Evolutionary conservation across 805 yeast species (phyloP).

Genomic region (Candida nonsorbophila): DNA sequence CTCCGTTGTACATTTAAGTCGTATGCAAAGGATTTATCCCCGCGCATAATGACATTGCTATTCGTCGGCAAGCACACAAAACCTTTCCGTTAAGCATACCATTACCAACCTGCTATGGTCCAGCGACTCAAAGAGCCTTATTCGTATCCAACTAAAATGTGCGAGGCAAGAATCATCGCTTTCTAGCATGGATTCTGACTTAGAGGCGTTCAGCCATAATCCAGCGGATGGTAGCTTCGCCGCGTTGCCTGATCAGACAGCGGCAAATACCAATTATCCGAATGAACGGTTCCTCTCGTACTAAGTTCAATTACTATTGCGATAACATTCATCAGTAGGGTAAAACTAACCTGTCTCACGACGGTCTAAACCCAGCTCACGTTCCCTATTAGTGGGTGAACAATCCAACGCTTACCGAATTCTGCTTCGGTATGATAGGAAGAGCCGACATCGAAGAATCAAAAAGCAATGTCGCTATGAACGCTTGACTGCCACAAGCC

Average conservation of each 20-base stretch:
- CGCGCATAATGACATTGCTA: slow-evolving; percentile 40
- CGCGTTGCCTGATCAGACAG: slow-evolving; percentile 43
- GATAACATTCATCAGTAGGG: slow-evolving; percentile 29
- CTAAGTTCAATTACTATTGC: slow-evolving; percentile 38
- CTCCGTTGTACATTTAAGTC: no score
- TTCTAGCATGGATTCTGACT: slow-evolving; percentile 13
- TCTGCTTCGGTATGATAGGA: slow-evolving; percentile 48
- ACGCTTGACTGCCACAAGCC: slow-evolving; percentile 47
- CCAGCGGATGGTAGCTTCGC: slow-evolving; percentile 48
- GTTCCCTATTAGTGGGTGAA: slow-evolving; percentile 45
- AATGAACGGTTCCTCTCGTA: slow-evolving; percentile 45
- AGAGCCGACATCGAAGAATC: slow-evolving; percentile 47
- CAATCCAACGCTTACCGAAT: slow-evolving; percentile 32
- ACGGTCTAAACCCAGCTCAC: slow-evolving; percentile 40
- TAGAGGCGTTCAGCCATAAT: slow-evolving; percentile 39
- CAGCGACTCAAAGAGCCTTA: slow-evolving; percentile 37
- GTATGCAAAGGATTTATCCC: no score
- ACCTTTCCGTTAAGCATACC: slow-evolving; percentile 35
- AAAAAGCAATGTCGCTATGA: slow-evolving; percentile 43
- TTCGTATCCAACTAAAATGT: slow-evolving; percentile 37
- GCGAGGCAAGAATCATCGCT: slow-evolving; percentile 40
- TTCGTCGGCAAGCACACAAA: slow-evolving; percentile 35
- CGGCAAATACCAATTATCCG: slow-evolving; percentile 44
- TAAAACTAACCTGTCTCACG: slow-evolving; percentile 43
- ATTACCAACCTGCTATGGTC: slow-evolving; percentile 36